Conservation (phyloP, 2,329 filamentous ascomycete genomes). For the Didymosphaeria variabile region DNA sequence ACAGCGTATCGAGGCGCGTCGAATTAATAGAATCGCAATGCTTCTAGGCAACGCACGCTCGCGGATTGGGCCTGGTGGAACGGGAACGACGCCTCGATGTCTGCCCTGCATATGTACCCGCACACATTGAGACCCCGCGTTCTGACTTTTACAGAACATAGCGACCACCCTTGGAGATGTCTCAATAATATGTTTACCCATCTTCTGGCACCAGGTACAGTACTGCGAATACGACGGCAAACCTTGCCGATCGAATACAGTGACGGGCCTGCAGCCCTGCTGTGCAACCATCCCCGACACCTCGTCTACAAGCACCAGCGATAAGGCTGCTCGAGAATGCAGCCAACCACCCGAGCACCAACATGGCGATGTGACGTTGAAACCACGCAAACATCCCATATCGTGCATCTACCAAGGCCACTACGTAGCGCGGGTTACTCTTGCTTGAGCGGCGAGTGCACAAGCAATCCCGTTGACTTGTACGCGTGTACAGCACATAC, state of each 20-base stretch:
- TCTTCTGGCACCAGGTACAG: not conserved
- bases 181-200: not conserved
- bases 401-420: not conserved
- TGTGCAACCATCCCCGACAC: constrained; percentile 15
- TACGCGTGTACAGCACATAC: not conserved
- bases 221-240: not conserved
- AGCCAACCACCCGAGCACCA: constrained; percentile 1
- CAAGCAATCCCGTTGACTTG: not conserved
- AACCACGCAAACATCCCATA: not conserved
- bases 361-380: not conserved
- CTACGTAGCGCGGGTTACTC: not conserved
- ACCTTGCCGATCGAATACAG: constrained; percentile 13
- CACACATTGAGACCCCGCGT: constrained; percentile 1
- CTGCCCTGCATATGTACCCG: constrained; percentile 11
- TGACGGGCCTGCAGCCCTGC: constrained; percentile 6
- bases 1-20: not conserved
- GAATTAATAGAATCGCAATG: not conserved
- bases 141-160: not conserved
- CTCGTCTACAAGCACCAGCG: constrained; percentile 16
- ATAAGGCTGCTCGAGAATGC: constrained; percentile 26
- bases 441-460: not conserved
- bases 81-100: not conserved
- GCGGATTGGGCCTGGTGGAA: not conserved
- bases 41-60: not conserved
- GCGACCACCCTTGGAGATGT: not conserved